phyloP scores from a whole-genome alignment of 768 basidiomycete genomes.

The Amanita brunnescens region DNA sequence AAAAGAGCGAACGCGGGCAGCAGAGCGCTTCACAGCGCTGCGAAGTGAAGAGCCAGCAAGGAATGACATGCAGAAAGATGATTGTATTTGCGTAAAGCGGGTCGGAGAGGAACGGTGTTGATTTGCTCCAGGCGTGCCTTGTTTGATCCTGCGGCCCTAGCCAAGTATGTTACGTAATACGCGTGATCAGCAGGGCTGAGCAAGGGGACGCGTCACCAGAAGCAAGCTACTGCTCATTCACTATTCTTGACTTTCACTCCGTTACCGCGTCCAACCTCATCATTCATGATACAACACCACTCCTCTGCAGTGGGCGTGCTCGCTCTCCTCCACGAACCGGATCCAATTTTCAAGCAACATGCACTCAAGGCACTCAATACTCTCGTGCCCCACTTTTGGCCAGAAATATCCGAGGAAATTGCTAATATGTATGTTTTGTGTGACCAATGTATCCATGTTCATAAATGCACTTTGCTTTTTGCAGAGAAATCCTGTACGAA shows the following conservation, averaged over 20 bases:
- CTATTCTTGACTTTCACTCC: conserved; percentile 13
- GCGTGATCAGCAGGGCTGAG: conserved; percentile 21
- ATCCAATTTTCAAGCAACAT: conserved; percentile 81
- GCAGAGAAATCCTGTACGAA: conserved; percentile 87
- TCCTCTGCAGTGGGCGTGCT: conserved; percentile 87
- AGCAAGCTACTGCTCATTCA: conserved; percentile 7
- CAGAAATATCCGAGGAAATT: conserved; percentile 95
- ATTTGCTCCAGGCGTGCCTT: background rate
- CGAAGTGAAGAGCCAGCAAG: conserved; percentile 42
- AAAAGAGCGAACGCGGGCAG: conserved; percentile 30
- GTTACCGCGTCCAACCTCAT: conserved; percentile 17
- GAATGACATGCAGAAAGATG: conserved; percentile 33
- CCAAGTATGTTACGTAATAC: conserved; percentile 28
- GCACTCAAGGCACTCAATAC: conserved; percentile 77
- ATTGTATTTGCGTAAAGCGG: too few species aligned
- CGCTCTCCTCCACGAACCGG: conserved; percentile 84
- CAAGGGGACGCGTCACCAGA: conserved; percentile 35
- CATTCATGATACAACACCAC: conserved; percentile 60
- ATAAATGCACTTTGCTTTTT: conserved; percentile 8
- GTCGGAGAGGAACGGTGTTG: conserved; percentile 9
- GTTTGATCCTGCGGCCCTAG: conserved; percentile 20
- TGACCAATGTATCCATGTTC: conserved; percentile 3
- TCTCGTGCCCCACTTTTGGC: conserved; percentile 94
- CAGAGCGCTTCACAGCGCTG: conserved; percentile 32
- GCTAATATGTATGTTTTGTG: conserved; percentile 63